Percentiles rank a stretch among this genome's conserved stretches.
phyloP scores from a whole-genome alignment of 305 asterid genomes.

The Fraxinus sp. region DNA sequence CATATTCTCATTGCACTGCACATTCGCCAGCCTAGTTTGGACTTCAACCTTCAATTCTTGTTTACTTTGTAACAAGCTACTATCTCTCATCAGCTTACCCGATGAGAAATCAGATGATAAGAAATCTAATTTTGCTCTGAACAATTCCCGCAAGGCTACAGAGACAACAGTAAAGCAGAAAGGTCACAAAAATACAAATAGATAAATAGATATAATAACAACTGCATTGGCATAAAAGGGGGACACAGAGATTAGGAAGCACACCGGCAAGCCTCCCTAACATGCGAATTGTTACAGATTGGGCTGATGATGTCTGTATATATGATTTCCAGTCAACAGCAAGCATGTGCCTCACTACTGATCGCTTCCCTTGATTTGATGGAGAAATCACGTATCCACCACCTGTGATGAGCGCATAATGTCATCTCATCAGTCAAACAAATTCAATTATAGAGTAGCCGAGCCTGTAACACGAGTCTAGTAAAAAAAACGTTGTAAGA shows the following conservation, averaged over 20 bases:
- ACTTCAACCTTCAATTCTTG: slow-evolving; percentile 58
- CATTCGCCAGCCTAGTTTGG: slow-evolving; percentile 48
- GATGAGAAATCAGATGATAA: slow-evolving; percentile 64
- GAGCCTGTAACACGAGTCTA: not conserved
- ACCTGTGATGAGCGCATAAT: slow-evolving; percentile 51
- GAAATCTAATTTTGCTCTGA: slow-evolving; percentile 63
- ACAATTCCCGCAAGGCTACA: slow-evolving; percentile 87
- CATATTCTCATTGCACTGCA: slow-evolving; percentile 42
- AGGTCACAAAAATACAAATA: slow-evolving; percentile 18
- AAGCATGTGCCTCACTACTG: slow-evolving; percentile 94
- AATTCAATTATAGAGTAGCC: slow-evolving; percentile 14
- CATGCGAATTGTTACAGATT: slow-evolving; percentile 88
- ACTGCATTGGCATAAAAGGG: slow-evolving; percentile 14
- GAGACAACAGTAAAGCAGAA: slow-evolving; percentile 25
- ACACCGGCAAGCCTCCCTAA: slow-evolving; percentile 88
- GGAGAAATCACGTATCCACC: slow-evolving; percentile 97
- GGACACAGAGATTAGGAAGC: slow-evolving; percentile 29
- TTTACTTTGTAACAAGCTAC: slow-evolving; percentile 39
- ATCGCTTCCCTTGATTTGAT: slow-evolving; percentile 68
- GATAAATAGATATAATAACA: slow-evolving; percentile 9
- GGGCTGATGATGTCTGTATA: slow-evolving; percentile 66
- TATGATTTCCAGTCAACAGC: slow-evolving; percentile 98
- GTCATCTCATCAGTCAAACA: slow-evolving; percentile 28
- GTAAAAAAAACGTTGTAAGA: slow-evolving; percentile 16
- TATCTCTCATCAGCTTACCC: slow-evolving; percentile 63